Conservation (phyloP, 1,284 basidiomycete genomes). For the Porodaedalea pini region DNA sequence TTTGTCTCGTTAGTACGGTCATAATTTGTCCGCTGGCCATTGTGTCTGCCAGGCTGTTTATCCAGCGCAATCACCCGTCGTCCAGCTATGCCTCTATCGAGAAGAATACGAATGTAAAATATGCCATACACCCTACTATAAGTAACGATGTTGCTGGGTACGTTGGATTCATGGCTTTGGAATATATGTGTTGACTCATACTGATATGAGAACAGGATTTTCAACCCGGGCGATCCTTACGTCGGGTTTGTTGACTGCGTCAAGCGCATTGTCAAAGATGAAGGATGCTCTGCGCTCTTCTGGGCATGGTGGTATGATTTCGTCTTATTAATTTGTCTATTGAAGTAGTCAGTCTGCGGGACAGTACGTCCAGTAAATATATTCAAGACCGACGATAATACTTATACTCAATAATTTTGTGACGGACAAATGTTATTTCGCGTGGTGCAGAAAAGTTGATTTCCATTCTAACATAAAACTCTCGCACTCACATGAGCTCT, state of each 20-base stretch:
- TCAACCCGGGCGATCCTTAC: constrained; percentile 61
- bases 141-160: no score
- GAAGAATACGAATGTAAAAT: neutral
- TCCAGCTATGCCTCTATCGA: neutral
- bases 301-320: constrained; percentile 76
- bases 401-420: no score
- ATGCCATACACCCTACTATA: no score
- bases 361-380: no score
- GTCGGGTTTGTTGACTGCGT: constrained; percentile 72
- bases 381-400: no score
- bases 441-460: no score
- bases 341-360: neutral
- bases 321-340: neutral
- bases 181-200: neutral
- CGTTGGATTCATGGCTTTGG: neutral
- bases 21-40: neutral
- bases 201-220: neutral
- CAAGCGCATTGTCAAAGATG: constrained; percentile 79
- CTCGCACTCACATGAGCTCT: no score
- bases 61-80: neutral
- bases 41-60: neutral
- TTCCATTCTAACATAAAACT: no score
- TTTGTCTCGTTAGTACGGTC: neutral
- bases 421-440: no score
- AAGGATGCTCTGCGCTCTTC: constrained; percentile 74